These are phyloP conservation scores for Dictyostelium discoideum DNA, from an alignment of 78 protist species.

Conservation along the genomic window DNA sequence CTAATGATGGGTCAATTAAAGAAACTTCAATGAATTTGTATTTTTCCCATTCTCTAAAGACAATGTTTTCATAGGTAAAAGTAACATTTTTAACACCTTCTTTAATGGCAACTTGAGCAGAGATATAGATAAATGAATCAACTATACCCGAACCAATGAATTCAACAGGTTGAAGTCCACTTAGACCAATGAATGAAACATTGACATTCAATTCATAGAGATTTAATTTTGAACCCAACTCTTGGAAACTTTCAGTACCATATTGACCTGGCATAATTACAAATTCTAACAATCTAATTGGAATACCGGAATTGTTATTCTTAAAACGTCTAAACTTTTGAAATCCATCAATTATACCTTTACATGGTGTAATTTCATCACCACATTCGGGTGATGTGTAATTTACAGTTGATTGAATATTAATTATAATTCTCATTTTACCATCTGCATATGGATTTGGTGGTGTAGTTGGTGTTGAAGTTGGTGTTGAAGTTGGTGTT, in stretches of 20 bases:
- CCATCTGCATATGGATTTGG: not conserved
- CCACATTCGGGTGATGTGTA: not conserved
- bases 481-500: not conserved
- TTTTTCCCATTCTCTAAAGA: not conserved
- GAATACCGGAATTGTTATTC: not conserved
- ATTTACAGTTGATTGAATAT: not conserved
- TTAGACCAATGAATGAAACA: not conserved
- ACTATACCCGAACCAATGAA: not conserved
- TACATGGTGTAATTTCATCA: not conserved
- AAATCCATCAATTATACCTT: not conserved
- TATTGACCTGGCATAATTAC: not conserved
- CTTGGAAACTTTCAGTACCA: not conserved
- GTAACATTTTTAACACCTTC: not conserved
- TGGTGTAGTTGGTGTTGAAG: not conserved
- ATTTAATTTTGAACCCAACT: not conserved
- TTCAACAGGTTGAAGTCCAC: not conserved
- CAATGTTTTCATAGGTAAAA: not conserved
- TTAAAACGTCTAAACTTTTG: not conserved
- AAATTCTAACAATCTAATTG: not conserved
- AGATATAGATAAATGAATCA: not conserved
- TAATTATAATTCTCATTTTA: not conserved
- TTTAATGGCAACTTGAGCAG: not conserved
- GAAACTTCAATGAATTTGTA: not conserved
- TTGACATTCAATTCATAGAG: constrained; percentile 5
- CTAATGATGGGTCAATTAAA: not conserved